These are phyloP conservation scores for Volutella citrinella DNA, from an alignment of 2,329 filamentous ascomycete species.

Conservation along the genomic window DNA sequence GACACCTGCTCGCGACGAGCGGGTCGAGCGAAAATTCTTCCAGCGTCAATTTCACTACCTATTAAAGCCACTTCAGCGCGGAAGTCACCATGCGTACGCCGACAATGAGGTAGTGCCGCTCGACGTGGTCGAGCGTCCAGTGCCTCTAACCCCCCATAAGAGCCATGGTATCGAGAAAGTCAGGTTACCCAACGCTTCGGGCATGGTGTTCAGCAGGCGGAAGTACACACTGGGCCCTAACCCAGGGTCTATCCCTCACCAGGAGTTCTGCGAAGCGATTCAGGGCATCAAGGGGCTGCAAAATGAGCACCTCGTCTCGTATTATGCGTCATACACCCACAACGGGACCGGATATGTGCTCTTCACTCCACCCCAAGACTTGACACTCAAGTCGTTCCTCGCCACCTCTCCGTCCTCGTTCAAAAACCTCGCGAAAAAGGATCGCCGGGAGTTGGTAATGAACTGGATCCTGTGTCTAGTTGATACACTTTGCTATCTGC, in stretches of 20 bases:
- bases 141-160: slow-evolving; percentile 34
- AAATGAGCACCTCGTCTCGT: slow-evolving; percentile 67
- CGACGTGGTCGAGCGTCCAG: slow-evolving; percentile 61
- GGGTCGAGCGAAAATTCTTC: slow-evolving; percentile 67
- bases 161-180: slow-evolving; percentile 53
- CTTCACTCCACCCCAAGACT: slow-evolving; percentile 64
- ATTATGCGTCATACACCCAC: slow-evolving; percentile 69
- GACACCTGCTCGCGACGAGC: slow-evolving; percentile 56
- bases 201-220: slow-evolving; percentile 55
- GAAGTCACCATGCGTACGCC: slow-evolving; percentile 60
- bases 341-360: slow-evolving; percentile 63
- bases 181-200: slow-evolving; percentile 59
- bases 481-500: slow-evolving; percentile 66
- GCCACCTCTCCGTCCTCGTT: slow-evolving; percentile 59
- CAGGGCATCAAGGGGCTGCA: slow-evolving; percentile 55
- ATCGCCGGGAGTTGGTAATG: slow-evolving; percentile 58
- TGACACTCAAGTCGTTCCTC: slow-evolving; percentile 65
- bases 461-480: slow-evolving; percentile 75
- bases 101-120: slow-evolving; percentile 68
- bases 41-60: slow-evolving; percentile 69
- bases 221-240: slow-evolving; percentile 49
- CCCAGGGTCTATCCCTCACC: slow-evolving; percentile 42
- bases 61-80: slow-evolving; percentile 59
- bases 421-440: slow-evolving; percentile 59
- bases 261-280: slow-evolving; percentile 60